These are phyloP conservation scores for Vaccinium corymbosum DNA, from an alignment of 148 eudicot genomes.

Conservation along the genomic window DNA sequence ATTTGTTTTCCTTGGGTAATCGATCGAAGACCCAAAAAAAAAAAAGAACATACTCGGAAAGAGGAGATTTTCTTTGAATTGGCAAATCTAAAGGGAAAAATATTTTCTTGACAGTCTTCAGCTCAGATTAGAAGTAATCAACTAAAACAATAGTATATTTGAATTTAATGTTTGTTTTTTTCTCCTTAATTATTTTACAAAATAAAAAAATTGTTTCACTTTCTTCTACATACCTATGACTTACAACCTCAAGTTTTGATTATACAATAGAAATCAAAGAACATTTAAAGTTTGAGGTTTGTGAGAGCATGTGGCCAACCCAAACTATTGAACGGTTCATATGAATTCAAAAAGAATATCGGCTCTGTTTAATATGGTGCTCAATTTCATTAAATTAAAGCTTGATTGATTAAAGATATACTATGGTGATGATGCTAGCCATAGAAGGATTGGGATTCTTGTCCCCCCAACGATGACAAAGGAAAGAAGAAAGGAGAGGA, in stretches of 20 bases:
- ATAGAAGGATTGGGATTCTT: conserved; percentile 15
- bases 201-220: neutral
- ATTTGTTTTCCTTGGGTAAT: neutral
- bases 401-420: conserved; percentile 14
- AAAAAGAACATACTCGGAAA: neutral
- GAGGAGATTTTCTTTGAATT: neutral
- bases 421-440: conserved; percentile 24
- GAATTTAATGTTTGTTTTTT: neutral
- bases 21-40: neutral
- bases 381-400: conserved; percentile 18
- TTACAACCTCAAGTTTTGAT: neutral
- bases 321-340: conserved; percentile 35
- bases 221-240: neutral
- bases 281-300: neutral
- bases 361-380: conserved; percentile 31
- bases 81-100: neutral
- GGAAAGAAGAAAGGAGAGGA: conserved; percentile 5
- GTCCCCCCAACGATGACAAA: conserved; percentile 15
- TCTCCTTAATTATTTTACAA: neutral
- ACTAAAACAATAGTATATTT: neutral
- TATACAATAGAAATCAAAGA: no score
- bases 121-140: neutral
- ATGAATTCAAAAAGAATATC: conserved; percentile 30
- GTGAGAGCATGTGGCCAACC: conserved; percentile 57
- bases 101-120: neutral